phyloP scores from a whole-genome alignment of 2,329 filamentous ascomycete species.

The Ophiosphaerella herpotricha region DNA sequence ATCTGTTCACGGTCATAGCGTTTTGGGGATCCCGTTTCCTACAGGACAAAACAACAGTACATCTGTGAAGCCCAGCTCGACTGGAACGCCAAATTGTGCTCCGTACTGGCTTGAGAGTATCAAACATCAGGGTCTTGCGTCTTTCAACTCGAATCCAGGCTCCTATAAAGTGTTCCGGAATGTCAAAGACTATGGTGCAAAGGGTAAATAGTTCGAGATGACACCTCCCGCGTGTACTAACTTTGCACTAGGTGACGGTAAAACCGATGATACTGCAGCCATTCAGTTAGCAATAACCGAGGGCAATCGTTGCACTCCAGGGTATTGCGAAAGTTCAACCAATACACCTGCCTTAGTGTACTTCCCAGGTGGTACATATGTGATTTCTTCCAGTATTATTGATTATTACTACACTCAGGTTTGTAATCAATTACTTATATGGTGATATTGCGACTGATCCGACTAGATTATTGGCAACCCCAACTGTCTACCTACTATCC shows the following conservation, averaged over 20 bases:
- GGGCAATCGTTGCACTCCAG: conserved; percentile 49
- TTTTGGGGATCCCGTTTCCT: conserved; percentile 12
- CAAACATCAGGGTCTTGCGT: conserved; percentile 47
- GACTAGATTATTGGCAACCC: conserved; percentile 61
- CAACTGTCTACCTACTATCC: conserved; percentile 59
- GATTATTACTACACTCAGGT: conserved; percentile 66
- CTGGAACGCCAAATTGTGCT: conserved; percentile 21
- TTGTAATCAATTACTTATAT: not conserved
- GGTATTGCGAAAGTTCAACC: conserved; percentile 51
- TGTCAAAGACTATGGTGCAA: conserved; percentile 50
- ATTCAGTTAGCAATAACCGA: conserved; percentile 54
- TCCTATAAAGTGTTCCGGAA: conserved; percentile 50
- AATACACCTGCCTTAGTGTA: conserved; percentile 62
- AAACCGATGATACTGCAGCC: conserved; percentile 56
- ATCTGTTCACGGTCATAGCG: conserved; percentile 8
- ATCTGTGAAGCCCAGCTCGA: conserved; percentile 17
- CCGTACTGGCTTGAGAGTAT: conserved; percentile 50
- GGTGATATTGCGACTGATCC: conserved; percentile 4
- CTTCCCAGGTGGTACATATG: conserved; percentile 63
- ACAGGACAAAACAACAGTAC: conserved; percentile 7
- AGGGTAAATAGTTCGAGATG: conserved; percentile 6
- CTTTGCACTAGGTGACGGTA: conserved; percentile 25
- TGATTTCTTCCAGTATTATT: conserved; percentile 61
- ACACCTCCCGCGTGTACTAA: not conserved
- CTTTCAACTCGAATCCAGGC: conserved; percentile 45